phyloP scores from a whole-genome alignment of 1,284 basidiomycete genomes.

The Trichosporon inkin region DNA sequence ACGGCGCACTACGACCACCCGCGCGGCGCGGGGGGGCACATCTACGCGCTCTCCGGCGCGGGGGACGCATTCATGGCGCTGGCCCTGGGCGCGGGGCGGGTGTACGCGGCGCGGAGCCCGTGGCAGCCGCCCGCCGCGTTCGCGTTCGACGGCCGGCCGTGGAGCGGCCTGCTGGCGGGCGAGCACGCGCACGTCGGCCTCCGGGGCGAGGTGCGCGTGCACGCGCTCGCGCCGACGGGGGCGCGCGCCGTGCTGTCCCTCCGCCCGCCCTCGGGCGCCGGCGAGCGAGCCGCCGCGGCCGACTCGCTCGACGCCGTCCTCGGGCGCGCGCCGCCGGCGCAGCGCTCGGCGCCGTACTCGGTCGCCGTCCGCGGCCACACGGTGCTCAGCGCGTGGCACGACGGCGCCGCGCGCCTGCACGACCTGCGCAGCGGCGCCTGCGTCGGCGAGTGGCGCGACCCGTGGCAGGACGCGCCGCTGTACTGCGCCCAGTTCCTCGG shows the following conservation, averaged over 20 bases:
- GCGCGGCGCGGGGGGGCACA: conserved; percentile 10
- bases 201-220: conserved; percentile 12
- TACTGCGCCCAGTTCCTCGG: conserved; percentile 42
- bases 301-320: conserved; percentile 9
- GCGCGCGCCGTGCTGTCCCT: not conserved
- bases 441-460: conserved; percentile 32
- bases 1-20: conserved; percentile 24
- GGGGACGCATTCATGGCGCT: conserved; percentile 31
- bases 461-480: conserved; percentile 45
- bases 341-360: conserved; percentile 17
- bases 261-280: not conserved
- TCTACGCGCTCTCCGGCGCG: conserved; percentile 17
- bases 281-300: not conserved
- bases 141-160: conserved; percentile 29
- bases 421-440: conserved; percentile 35
- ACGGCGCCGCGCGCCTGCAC: conserved; percentile 44
- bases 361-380: not conserved
- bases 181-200: conserved; percentile 13
- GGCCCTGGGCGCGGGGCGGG: conserved; percentile 17
- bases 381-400: conserved; percentile 47
- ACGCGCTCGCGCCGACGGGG: not conserved
- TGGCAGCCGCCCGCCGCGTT: conserved; percentile 33
- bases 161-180: conserved; percentile 33
- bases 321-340: not conserved
- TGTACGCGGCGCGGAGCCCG: conserved; percentile 36